phyloP scores from a whole-genome alignment of 495 filamentous ascomycete species.

The Sporormia fimetaria region DNA sequence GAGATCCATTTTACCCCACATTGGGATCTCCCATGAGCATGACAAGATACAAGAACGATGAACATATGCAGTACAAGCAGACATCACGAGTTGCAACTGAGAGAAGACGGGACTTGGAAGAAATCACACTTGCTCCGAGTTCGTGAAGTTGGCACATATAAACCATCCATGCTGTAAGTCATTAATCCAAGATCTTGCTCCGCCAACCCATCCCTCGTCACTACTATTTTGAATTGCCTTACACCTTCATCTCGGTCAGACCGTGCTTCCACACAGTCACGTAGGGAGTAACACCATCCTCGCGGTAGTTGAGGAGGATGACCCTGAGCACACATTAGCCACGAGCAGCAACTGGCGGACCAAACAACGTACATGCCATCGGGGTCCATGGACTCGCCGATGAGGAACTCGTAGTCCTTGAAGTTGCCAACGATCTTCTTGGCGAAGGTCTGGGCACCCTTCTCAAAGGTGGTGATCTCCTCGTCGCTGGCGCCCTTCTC shows the following conservation, averaged over 20 bases:
- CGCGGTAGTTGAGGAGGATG: slow-evolving; percentile 91
- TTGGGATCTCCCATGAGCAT: too few species aligned
- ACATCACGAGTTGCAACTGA: too few species aligned
- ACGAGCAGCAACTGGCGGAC: slow-evolving; percentile 1
- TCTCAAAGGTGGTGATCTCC: slow-evolving; percentile 66
- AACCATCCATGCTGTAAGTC: too few species aligned
- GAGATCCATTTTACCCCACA: too few species aligned
- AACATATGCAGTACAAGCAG: too few species aligned
- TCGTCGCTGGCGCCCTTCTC: slow-evolving; percentile 48
- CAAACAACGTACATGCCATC: slow-evolving; percentile 66
- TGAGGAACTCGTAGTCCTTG: slow-evolving; percentile 91
- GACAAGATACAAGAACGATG: too few species aligned
- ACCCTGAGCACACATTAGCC: slow-evolving; percentile 46
- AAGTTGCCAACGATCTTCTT: slow-evolving; percentile 74
- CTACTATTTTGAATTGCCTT: slow-evolving; percentile 31
- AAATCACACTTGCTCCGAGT: too few species aligned
- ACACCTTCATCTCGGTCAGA: slow-evolving; percentile 83
- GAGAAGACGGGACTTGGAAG: too few species aligned
- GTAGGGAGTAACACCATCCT: slow-evolving; percentile 85
- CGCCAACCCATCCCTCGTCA: background rate
- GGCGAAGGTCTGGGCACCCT: slow-evolving; percentile 52
- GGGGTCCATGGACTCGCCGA: slow-evolving; percentile 79
- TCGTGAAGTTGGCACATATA: too few species aligned
- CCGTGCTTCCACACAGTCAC: slow-evolving; percentile 94
- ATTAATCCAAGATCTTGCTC: slow-evolving; percentile 7